Evolutionary conservation across 352 stramenopile species (phyloP).

Genomic region (Plasmopara viticola): DNA sequence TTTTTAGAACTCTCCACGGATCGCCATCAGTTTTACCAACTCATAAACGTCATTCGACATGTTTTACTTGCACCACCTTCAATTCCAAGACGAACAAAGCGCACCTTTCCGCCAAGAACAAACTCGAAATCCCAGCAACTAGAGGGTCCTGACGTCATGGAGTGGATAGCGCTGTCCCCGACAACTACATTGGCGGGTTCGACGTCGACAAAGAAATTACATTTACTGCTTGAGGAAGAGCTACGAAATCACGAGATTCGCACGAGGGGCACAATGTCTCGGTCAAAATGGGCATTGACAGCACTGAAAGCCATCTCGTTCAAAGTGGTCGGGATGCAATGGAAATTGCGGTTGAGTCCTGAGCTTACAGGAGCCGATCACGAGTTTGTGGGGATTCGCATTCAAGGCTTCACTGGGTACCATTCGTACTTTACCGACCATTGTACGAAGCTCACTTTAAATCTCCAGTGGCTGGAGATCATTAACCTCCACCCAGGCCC

Average conservation of each 20-base stretch:
- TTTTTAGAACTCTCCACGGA: constrained; percentile 69
- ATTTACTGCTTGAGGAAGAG: constrained; percentile 62
- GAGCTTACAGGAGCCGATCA: constrained; percentile 51
- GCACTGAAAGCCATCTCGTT: constrained; percentile 70
- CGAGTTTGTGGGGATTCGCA: constrained; percentile 70
- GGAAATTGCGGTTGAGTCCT: constrained; percentile 49
- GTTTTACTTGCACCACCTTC: constrained; percentile 66
- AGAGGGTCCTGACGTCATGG: constrained; percentile 26
- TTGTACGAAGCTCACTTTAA: constrained; percentile 67
- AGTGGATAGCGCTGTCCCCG: constrained; percentile 19
- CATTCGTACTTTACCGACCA: constrained; percentile 70
- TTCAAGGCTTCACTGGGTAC: constrained; percentile 48
- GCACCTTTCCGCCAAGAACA: constrained; percentile 14
- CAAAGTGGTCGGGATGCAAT: constrained; percentile 46
- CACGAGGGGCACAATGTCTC: constrained; percentile 28
- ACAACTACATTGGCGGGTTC: constrained; percentile 5
- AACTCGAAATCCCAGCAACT: constrained; percentile 8
- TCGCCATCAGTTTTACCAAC: constrained; percentile 77
- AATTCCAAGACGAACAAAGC: constrained; percentile 25
- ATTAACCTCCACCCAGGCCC: constrained; percentile 70
- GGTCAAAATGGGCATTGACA: constrained; percentile 12
- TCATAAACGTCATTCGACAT: constrained; percentile 68
- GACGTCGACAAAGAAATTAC: constrained; percentile 46
- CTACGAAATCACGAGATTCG: constrained; percentile 53
- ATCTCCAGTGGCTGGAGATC: constrained; percentile 78